These are phyloP conservation scores for Mycena maculata DNA, from an alignment of 768 basidiomycete species.

Conservation along the genomic window DNA sequence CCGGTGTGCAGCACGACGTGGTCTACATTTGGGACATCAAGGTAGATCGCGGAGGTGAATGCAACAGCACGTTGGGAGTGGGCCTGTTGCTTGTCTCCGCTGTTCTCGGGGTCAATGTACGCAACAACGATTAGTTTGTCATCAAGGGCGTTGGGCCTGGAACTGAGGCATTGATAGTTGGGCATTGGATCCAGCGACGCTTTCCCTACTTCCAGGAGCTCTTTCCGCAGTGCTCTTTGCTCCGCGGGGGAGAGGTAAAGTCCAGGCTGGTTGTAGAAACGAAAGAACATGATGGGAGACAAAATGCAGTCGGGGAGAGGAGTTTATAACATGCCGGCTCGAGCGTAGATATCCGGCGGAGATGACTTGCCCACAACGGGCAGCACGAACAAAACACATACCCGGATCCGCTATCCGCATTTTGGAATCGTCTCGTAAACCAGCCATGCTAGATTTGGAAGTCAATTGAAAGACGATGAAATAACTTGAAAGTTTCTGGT, in stretches of 20 bases:
- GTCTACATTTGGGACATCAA: conserved; percentile 8
- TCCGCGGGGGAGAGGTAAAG: neutral
- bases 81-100: neutral
- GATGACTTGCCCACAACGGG: no score
- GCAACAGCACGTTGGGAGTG: conserved; percentile 7
- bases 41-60: conserved; percentile 22
- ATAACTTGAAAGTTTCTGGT: no score
- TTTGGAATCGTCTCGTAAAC: no score
- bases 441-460: no score
- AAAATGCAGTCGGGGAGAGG: neutral
- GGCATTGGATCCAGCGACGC: conserved; percentile 17
- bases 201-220: conserved; percentile 14
- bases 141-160: conserved; percentile 17
- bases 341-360: neutral
- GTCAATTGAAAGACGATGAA: no score
- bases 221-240: conserved; percentile 4
- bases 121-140: conserved; percentile 26
- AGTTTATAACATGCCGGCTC: neutral
- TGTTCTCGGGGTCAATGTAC: conserved; percentile 3
- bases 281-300: conserved; percentile 7
- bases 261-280: conserved; percentile 22
- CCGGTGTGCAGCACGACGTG: conserved; percentile 22
- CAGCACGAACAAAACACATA: no score
- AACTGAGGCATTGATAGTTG: conserved; percentile 25
- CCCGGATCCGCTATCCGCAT: no score